Evolutionary conservation across 1,284 basidiomycete genomes (phyloP).

Genomic region (Bjerkandera adusta): DNA sequence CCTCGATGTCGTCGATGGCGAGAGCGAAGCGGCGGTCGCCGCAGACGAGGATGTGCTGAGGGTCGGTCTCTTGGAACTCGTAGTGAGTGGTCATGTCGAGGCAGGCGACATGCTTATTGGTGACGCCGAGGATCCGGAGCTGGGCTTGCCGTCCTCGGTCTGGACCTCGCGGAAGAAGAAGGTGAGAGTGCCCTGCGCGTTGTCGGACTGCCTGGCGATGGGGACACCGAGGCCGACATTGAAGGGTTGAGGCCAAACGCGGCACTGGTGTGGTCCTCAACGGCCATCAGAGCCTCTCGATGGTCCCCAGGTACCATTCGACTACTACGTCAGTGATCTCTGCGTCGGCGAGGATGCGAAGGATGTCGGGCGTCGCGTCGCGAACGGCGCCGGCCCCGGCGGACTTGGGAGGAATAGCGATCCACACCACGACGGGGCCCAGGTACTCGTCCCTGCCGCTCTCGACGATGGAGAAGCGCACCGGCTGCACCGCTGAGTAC

Average conservation of each 20-base stretch:
- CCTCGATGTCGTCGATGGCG: slow-evolving; percentile 19
- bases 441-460: slow-evolving; percentile 23
- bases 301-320: slow-evolving; percentile 35
- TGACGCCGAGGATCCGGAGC: slow-evolving; percentile 27
- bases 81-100: slow-evolving; percentile 27
- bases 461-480: slow-evolving; percentile 32
- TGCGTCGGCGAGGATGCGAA: slow-evolving; percentile 31
- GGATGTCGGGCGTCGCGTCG: slow-evolving; percentile 35
- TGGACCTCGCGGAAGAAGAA: slow-evolving; percentile 24
- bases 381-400: slow-evolving; percentile 30
- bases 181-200: slow-evolving; percentile 22
- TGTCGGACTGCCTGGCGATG: slow-evolving; percentile 26
- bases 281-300: slow-evolving; percentile 28
- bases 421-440: slow-evolving; percentile 38
- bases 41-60: slow-evolving; percentile 27
- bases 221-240: slow-evolving; percentile 29
- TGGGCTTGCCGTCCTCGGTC: slow-evolving; percentile 21
- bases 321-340: slow-evolving; percentile 30
- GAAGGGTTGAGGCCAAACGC: slow-evolving; percentile 26
- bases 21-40: slow-evolving; percentile 21
- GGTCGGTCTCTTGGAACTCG: slow-evolving; percentile 23
- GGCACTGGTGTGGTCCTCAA: slow-evolving; percentile 23
- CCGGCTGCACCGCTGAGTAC: slow-evolving; percentile 33
- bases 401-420: slow-evolving; percentile 34
- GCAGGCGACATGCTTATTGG: slow-evolving; percentile 24